Conservation (phyloP, 2,329 filamentous ascomycete genomes). For the Colletotrichum musae region DNA sequence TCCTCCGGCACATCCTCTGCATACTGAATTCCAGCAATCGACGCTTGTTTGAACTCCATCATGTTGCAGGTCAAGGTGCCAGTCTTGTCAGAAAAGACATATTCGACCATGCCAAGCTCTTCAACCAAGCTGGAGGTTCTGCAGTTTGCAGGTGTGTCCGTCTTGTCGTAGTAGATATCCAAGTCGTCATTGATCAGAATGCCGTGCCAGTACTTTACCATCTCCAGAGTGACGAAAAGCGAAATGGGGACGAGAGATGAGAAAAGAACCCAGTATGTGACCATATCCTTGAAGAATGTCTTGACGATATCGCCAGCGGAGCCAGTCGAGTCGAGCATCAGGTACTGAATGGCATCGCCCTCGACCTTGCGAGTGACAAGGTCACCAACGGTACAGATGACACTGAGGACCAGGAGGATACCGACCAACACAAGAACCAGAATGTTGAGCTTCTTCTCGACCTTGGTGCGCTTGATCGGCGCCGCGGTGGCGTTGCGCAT, state of each 20-base stretch:
- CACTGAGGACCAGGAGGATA: constrained; percentile 86
- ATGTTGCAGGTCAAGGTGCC: constrained; percentile 97
- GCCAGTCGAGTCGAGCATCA: constrained; percentile 75
- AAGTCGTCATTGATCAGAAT: constrained; percentile 97
- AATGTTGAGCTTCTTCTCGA: constrained; percentile 93
- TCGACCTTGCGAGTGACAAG: constrained; percentile 81
- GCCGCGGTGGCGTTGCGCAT: constrained; percentile 98
- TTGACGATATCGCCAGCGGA: constrained; percentile 69
- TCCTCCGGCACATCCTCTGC: constrained; percentile 94
- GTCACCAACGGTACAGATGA: constrained; percentile 93
- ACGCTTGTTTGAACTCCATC: constrained; percentile 98
- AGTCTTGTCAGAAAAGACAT: constrained; percentile 98
- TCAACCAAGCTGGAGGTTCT: constrained; percentile 96
- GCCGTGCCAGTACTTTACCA: constrained; percentile 99
- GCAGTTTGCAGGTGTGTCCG: constrained; percentile 94
- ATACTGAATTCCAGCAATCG: constrained; percentile 94
- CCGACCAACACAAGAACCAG: constrained; percentile 92
- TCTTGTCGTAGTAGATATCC: constrained; percentile 97
- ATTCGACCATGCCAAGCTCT: constrained; percentile 97
- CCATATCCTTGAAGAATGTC: constrained; percentile 93
- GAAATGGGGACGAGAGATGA: constrained; percentile 97
- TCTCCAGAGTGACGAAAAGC: constrained; percentile 95
- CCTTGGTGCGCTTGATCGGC: constrained; percentile 97
- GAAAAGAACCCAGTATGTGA: constrained; percentile 99
- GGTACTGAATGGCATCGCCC: constrained; percentile 77